Evolutionary conservation across 192 early-diverging fungal species (phyloP).

Genomic region (Podila horticola): DNA sequence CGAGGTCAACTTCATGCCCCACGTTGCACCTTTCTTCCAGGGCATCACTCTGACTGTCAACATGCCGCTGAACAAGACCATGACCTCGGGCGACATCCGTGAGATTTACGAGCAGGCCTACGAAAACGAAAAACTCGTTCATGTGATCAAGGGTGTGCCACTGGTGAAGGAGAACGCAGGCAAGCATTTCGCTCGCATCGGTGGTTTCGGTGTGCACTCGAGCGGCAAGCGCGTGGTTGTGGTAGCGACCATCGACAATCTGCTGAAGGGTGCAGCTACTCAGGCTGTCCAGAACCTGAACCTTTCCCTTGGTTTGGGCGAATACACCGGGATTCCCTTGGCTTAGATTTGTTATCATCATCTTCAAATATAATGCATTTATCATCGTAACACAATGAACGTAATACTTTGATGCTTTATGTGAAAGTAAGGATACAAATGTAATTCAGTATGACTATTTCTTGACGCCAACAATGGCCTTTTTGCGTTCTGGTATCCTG

Average conservation of each 20-base stretch:
- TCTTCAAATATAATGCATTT: no score
- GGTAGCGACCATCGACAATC: constrained; percentile 93
- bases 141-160: constrained; percentile 81
- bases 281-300: constrained; percentile 97
- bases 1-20: constrained; percentile 85
- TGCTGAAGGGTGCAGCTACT: constrained; percentile 99
- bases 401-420: no score
- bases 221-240: constrained; percentile 85
- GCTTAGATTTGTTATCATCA: constrained; percentile 29
- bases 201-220: constrained; percentile 91
- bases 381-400: no score
- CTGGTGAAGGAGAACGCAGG: constrained; percentile 91
- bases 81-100: constrained; percentile 77
- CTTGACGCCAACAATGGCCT: constrained; percentile 72
- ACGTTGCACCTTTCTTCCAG: constrained; percentile 93
- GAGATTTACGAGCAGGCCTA: constrained; percentile 81
- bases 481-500: constrained; percentile 76
- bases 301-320: constrained; percentile 88
- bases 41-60: constrained; percentile 92
- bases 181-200: constrained; percentile 89
- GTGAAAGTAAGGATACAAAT: background rate
- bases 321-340: constrained; percentile 90
- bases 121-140: constrained; percentile 81
- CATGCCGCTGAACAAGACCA: constrained; percentile 81
- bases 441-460: constrained; percentile 43